Evolutionary conservation across 1,284 basidiomycete genomes (phyloP), one percentile per base, ranked within the genome.

Genomic region (Puccinia triticina): DNA sequence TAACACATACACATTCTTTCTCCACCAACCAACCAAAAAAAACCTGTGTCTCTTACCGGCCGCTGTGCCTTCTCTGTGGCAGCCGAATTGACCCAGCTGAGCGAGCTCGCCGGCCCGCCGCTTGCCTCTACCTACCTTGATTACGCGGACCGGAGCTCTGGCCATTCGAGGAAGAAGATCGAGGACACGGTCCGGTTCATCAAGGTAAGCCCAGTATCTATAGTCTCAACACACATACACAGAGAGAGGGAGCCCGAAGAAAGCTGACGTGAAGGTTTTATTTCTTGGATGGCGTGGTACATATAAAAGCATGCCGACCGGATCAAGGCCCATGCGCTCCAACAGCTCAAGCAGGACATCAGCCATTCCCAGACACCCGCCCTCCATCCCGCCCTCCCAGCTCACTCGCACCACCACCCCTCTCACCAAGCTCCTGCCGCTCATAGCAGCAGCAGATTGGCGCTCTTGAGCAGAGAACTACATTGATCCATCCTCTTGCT

Each of bases 341-440:
- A 71, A 23, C 69, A 71, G 29, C 48, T 71, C 43, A 26, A 71
- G 50, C 69, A 71, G 11, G 69, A 71, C 40, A 40, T 66, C 61
- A 23, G 14, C n/a, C 61, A 66, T 18, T 66, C 61, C 61, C 34
- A 37, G 3, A 23, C 61, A 66, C 21, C 61, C 11, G 4, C 10
- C 2, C 23, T 43, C 40, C 40, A 43, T 43, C 40, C 40, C 40
- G 12, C 40, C 40, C 40, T 7, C 12, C 40, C 40, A 4, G 12
- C 40, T 43, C 40, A 43, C 40, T 43, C 40, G 12, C 40, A 43
- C 12, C 40, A 43, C 12, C 40, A 43, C 12, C 12, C 40, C 4
- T 43, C 40, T 43, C 40, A 43, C 40, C 40, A 43, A 43, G n/a
- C n/a, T n/a, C 40, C 40, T 12, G 12, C 7, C 40, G 40, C 7